phyloP scores from a whole-genome alignment of 371 early-diverging fungal genomes.

The Mucor velutinosus region DNA sequence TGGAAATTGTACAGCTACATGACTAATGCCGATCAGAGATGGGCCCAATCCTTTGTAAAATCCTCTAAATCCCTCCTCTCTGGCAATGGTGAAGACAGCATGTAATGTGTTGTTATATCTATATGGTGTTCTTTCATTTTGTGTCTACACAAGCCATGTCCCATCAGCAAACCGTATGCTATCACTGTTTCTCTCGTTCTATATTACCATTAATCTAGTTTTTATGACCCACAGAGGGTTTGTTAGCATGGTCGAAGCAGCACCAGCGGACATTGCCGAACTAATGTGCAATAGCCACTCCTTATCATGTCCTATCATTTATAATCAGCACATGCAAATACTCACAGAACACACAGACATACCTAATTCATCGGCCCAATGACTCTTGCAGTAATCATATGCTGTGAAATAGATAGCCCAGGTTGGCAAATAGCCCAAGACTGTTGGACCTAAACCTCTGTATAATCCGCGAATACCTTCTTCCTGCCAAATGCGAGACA shows the following conservation, averaged over 20 bases:
- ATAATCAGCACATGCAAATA: neutral
- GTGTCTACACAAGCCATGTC: slow-evolving; percentile 54
- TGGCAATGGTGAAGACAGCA: slow-evolving; percentile 72
- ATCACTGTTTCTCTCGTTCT: neutral
- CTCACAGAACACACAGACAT: neutral
- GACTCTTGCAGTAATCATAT: slow-evolving; percentile 73
- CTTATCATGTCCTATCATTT: slow-evolving; percentile 42
- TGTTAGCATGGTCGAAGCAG: slow-evolving; percentile 74
- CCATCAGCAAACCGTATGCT: neutral
- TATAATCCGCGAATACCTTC: slow-evolving; percentile 89
- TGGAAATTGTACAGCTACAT: slow-evolving; percentile 95
- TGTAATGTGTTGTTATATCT: slow-evolving; percentile 72
- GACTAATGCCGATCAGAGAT: slow-evolving; percentile 88
- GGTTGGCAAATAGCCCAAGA: slow-evolving; percentile 85
- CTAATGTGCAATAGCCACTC: slow-evolving; percentile 76
- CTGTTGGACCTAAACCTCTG: slow-evolving; percentile 83
- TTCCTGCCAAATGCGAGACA: slow-evolving; percentile 72
- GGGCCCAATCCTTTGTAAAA: slow-evolving; percentile 91
- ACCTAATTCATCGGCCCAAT: slow-evolving; percentile 28
- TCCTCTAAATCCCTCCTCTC: slow-evolving; percentile 74
- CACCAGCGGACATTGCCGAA: slow-evolving; percentile 88
- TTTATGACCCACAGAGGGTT: slow-evolving; percentile 96
- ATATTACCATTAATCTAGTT: slow-evolving; percentile 83
- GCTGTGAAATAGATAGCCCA: slow-evolving; percentile 89
- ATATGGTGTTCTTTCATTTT: slow-evolving; percentile 69